Percentiles rank a stretch among this genome's conserved stretches.
These are phyloP conservation scores for Diaporthe citriasiana DNA, from an alignment of 2,329 filamentous ascomycete genomes.

Conservation along the genomic window DNA sequence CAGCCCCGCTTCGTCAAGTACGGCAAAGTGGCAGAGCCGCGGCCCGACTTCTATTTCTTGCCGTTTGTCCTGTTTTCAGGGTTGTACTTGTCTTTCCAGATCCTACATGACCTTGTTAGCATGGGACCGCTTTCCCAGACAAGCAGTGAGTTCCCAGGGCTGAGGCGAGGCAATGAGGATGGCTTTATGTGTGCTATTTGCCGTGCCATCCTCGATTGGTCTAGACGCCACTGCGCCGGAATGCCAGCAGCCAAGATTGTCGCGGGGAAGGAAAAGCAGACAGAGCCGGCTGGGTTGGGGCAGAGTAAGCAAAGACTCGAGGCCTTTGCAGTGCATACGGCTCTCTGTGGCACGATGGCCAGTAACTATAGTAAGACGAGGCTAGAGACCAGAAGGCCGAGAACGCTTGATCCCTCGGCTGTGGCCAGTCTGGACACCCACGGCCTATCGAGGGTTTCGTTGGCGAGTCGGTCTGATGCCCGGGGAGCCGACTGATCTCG, in stretches of 20 bases:
- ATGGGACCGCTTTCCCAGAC: conserved; percentile 6
- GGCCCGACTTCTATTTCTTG: conserved; percentile 54
- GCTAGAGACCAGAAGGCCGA: not conserved
- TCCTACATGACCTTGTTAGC: conserved; percentile 69
- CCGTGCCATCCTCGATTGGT: not conserved
- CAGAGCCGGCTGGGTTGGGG: conserved; percentile 27
- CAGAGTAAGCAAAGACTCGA: not conserved
- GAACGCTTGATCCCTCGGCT: not conserved
- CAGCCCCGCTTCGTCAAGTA: not conserved
- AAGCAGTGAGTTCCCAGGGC: conserved; percentile 30
- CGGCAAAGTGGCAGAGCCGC: not conserved
- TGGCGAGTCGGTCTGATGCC: not conserved
- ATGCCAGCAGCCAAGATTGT: not conserved
- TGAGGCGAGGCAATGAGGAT: not conserved
- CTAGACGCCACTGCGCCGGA: not conserved
- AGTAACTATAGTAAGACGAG: conserved; percentile 18
- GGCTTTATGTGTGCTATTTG: too few species aligned
- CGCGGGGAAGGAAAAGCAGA: not conserved
- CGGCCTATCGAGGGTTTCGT: conserved; percentile 1
- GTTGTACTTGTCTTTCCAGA: conserved; percentile 98
- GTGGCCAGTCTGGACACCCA: not conserved
- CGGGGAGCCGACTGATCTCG: not conserved
- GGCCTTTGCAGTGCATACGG: conserved; percentile 22
- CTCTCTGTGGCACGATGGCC: conserved; percentile 23
- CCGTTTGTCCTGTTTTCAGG: conserved; percentile 61